phyloP scores from a whole-genome alignment of 2,329 filamentous ascomycete species.

The Rhynchosporium secalis region DNA sequence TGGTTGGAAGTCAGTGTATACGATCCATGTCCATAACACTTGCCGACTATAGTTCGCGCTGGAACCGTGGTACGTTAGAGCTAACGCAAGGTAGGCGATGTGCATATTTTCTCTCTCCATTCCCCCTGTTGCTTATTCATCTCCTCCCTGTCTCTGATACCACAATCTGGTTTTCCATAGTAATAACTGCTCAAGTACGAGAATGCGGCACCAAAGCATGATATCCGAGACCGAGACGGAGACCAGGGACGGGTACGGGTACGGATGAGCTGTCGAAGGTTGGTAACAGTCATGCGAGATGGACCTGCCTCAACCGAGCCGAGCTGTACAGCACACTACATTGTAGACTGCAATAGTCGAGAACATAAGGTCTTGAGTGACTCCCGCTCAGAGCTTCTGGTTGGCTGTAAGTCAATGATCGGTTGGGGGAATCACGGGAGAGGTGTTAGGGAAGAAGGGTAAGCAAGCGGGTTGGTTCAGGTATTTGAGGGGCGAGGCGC shows the following conservation, averaged over 20 bases:
- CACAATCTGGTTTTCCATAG: neutral
- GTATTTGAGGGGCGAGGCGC: neutral
- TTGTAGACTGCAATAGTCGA: constrained; percentile 5
- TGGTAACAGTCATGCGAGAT: constrained; percentile 1
- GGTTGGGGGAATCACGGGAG: neutral
- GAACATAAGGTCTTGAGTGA: neutral
- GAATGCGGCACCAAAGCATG: neutral
- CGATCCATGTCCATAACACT: neutral
- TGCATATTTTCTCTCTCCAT: neutral
- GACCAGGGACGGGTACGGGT: neutral
- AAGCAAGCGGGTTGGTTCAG: constrained; percentile 2
- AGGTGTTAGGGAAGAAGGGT: neutral
- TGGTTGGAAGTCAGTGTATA: neutral
- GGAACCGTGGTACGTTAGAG: neutral
- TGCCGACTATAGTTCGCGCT: constrained; percentile 3
- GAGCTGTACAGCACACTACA: neutral
- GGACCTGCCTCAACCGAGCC: neutral
- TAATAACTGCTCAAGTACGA: neutral
- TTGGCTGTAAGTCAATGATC: neutral
- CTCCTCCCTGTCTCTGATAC: neutral
- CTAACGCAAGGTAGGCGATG: neutral
- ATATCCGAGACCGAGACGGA: neutral
- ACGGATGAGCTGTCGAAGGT: neutral
- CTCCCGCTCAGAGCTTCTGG: neutral
- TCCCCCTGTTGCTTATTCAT: neutral